These are phyloP conservation scores for Yamadazyma ubonensis DNA, from an alignment of 805 yeast species.

Conservation along the genomic window DNA sequence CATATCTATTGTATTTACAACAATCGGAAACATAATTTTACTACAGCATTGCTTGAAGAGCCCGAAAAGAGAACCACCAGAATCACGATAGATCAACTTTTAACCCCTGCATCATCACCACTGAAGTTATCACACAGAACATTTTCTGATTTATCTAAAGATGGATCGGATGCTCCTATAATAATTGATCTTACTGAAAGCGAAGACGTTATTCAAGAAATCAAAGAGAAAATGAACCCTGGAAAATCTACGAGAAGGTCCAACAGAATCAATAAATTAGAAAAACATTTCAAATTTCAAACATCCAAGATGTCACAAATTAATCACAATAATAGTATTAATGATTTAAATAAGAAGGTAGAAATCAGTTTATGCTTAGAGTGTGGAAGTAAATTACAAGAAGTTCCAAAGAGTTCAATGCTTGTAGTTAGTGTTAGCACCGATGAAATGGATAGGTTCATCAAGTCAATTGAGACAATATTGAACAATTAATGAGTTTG, in stretches of 20 bases:
- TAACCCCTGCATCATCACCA: constrained; percentile 42
- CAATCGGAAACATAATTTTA: constrained; percentile 14
- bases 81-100: constrained; percentile 23
- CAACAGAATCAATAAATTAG: constrained; percentile 8
- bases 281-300: not conserved
- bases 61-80: not conserved
- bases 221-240: constrained; percentile 13
- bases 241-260: constrained; percentile 7
- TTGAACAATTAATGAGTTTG: too few species aligned
- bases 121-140: constrained; percentile 14
- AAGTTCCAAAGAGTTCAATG: constrained; percentile 7
- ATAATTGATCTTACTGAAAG: not conserved
- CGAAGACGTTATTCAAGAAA: not conserved
- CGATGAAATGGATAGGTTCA: constrained; percentile 11
- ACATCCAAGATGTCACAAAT: constrained; percentile 13
- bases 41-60: not conserved
- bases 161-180: not conserved
- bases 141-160: not conserved
- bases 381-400: constrained; percentile 17
- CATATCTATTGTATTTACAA: constrained; percentile 48
- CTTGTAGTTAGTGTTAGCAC: constrained; percentile 10
- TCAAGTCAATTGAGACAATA: constrained; percentile 2
- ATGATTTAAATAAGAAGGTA: constrained; percentile 25
- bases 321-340: constrained; percentile 16
- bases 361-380: constrained; percentile 29